A percentile compares a stretch with the other conserved stretches of the same genome.
phyloP scores from a whole-genome alignment of 805 yeast species.

The Yamadazyma insecticola region DNA sequence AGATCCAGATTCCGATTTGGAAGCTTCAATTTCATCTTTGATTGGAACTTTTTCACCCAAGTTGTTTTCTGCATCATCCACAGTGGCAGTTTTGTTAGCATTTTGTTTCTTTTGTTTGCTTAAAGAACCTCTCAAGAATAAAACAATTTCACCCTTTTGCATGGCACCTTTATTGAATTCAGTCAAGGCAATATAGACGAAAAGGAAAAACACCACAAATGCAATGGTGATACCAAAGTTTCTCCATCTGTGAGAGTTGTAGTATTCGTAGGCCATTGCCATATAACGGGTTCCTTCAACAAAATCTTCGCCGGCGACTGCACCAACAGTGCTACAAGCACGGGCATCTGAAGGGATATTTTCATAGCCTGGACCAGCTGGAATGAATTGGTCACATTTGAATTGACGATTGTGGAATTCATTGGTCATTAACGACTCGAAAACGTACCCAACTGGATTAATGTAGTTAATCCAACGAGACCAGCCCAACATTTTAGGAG shows the following conservation, averaged over 20 bases:
- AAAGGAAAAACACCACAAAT: slow-evolving; percentile 40
- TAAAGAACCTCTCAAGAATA: slow-evolving; percentile 26
- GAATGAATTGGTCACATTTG: slow-evolving; percentile 54
- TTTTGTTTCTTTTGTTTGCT: slow-evolving; percentile 25
- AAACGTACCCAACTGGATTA: slow-evolving; percentile 38
- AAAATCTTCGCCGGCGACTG: slow-evolving; percentile 45
- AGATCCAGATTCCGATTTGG: slow-evolving; percentile 14
- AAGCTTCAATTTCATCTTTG: slow-evolving; percentile 9
- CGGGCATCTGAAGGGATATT: slow-evolving; percentile 30
- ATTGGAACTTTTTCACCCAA: slow-evolving; percentile 14
- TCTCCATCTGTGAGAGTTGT: slow-evolving; percentile 67
- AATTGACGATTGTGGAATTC: slow-evolving; percentile 35
- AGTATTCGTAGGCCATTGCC: slow-evolving; percentile 43
- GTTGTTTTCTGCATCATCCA: slow-evolving; percentile 32
- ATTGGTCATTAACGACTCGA: slow-evolving; percentile 58
- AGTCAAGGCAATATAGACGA: slow-evolving; percentile 12
- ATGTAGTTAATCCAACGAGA: slow-evolving; percentile 47
- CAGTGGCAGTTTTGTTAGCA: slow-evolving; percentile 14
- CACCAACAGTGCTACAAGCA: slow-evolving; percentile 59
- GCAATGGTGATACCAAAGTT: slow-evolving; percentile 65
- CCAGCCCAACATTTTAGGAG: slow-evolving; percentile 57
- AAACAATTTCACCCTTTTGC: slow-evolving; percentile 26
- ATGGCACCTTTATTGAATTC: slow-evolving; percentile 20
- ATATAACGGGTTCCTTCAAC: slow-evolving; percentile 63
- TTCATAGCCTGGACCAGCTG: slow-evolving; percentile 52